These are phyloP conservation scores for Oxytropis ochrocephala DNA, from an alignment of 306 rosid genomes.

Conservation along the genomic window DNA sequence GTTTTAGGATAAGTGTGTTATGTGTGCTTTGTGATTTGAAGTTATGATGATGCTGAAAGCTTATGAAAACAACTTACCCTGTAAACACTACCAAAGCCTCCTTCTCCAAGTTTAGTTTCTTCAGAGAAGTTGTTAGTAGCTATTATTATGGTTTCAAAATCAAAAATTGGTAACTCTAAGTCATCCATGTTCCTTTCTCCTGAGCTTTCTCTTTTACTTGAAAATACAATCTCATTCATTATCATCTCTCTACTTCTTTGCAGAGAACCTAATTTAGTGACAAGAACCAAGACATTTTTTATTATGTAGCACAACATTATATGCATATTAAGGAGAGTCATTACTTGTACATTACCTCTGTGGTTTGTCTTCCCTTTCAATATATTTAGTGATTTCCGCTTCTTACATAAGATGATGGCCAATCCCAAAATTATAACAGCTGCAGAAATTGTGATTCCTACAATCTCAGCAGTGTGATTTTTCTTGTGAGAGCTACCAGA, in stretches of 20 bases:
- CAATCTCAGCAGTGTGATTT: slow-evolving; percentile 10
- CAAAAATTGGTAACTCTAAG: slow-evolving; percentile 43
- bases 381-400: slow-evolving; percentile 18
- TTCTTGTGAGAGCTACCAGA: slow-evolving; percentile 29
- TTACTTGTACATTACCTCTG: slow-evolving; percentile 33
- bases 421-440: slow-evolving; percentile 38
- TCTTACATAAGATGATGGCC: slow-evolving; percentile 29
- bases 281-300: background rate
- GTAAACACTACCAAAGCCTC: slow-evolving; percentile 57
- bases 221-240: slow-evolving; percentile 34
- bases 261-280: slow-evolving; percentile 32
- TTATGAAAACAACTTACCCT: slow-evolving; percentile 25
- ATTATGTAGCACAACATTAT: background rate
- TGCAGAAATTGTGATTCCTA: slow-evolving; percentile 33
- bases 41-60: slow-evolving; percentile 5
- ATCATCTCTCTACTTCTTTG: slow-evolving; percentile 50
- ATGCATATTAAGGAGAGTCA: background rate
- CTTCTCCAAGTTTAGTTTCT: slow-evolving; percentile 45
- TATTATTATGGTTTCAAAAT: slow-evolving; percentile 33
- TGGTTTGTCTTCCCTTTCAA: background rate
- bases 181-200: slow-evolving; percentile 41
- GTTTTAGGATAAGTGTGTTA: slow-evolving; percentile 15
- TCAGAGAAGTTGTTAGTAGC: slow-evolving; percentile 44
- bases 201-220: slow-evolving; percentile 38
- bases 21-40: background rate